Evolutionary conservation across 345 rosid species (phyloP).

Genomic region (Boechera retrofracta): DNA sequence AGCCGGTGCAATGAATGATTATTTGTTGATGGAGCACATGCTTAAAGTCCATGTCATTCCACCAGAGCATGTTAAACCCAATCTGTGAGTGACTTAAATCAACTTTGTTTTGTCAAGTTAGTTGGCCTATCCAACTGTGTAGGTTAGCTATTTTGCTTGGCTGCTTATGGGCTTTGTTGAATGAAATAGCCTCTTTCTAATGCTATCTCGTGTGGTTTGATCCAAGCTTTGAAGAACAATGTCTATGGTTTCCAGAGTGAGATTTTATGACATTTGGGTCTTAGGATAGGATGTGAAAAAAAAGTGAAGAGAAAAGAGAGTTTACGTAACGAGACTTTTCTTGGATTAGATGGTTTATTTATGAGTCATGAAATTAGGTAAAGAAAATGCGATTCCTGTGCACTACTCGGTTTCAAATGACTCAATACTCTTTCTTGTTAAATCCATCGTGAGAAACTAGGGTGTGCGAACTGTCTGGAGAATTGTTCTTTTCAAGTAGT

Average conservation of each 20-base stretch:
- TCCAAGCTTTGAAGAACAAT: background rate
- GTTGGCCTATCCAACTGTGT: background rate
- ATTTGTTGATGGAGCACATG: conserved; percentile 83
- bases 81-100: conserved; percentile 56
- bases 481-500: background rate
- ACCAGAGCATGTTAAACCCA: conserved; percentile 78
- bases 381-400: background rate
- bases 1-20: conserved; percentile 87
- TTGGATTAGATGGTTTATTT: background rate
- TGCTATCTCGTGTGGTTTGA: conserved; percentile 5
- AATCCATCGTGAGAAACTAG: background rate
- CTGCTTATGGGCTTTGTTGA: background rate
- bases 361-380: conserved; percentile 11
- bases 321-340: background rate
- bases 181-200: background rate
- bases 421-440: background rate
- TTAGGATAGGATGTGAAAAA: background rate
- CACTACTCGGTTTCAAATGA: background rate
- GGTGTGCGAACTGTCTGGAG: background rate
- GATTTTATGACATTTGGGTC: background rate
- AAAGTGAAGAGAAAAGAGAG: background rate
- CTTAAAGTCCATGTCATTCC: conserved; percentile 76
- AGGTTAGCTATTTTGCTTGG: background rate
- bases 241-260: background rate
- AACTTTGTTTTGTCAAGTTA: background rate